Evolutionary conservation across 1,284 basidiomycete genomes (phyloP).

Genomic region (Apiotrichum montevideense): DNA sequence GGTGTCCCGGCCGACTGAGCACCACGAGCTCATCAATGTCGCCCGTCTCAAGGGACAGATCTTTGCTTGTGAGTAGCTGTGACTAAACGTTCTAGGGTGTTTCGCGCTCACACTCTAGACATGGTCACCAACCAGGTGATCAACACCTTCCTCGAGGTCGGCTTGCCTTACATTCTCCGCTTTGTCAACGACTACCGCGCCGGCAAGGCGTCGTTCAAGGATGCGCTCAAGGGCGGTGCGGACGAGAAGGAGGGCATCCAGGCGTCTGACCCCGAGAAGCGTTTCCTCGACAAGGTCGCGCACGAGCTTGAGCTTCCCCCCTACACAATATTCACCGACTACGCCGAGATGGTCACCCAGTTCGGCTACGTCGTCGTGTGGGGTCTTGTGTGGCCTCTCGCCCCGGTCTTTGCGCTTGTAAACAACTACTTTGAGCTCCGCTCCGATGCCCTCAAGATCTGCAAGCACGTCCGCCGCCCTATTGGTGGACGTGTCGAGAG

Average conservation of each 20-base stretch:
- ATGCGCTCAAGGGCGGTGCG: conserved; percentile 8
- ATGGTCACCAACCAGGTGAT: conserved; percentile 87
- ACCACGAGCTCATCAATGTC: conserved; percentile 46
- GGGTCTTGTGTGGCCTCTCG: conserved; percentile 91
- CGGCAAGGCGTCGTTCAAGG: conserved; percentile 43
- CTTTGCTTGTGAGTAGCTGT: conserved; percentile 58
- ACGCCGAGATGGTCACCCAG: conserved; percentile 87
- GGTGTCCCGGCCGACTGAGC: neutral
- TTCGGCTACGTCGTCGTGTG: conserved; percentile 90
- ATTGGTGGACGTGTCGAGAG: conserved; percentile 79
- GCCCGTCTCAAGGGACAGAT: conserved; percentile 79
- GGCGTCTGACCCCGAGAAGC: conserved; percentile 33
- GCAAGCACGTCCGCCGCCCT: conserved; percentile 74
- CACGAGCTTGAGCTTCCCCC: conserved; percentile 72
- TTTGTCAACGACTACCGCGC: conserved; percentile 54
- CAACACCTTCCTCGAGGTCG: conserved; percentile 75
- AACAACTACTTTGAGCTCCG: conserved; percentile 87
- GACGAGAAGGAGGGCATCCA: conserved; percentile 14
- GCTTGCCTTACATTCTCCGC: conserved; percentile 71
- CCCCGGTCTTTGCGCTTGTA: conserved; percentile 52
- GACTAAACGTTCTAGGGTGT: neutral
- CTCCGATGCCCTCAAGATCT: conserved; percentile 92
- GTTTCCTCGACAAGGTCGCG: conserved; percentile 62
- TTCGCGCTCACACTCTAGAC: conserved; percentile 45
- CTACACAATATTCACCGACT: conserved; percentile 76